A percentile compares a stretch with the other conserved stretches of the same genome.
Conservation (phyloP, 75 land plant species). For the Azolla pinnata region DNA sequence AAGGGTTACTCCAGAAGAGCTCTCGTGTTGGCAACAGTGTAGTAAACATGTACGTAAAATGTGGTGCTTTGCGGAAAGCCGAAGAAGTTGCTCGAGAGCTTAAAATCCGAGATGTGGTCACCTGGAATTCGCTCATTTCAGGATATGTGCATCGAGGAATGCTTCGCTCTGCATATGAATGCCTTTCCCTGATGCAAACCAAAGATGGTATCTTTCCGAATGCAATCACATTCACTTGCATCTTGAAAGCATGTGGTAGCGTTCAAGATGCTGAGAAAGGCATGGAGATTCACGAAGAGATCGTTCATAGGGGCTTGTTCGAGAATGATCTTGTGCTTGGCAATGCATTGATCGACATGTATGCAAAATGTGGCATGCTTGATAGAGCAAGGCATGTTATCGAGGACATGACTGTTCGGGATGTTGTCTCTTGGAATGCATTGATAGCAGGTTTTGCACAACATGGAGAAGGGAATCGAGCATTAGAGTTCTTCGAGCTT, state of each 20-base stretch:
- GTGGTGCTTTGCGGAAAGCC: neutral
- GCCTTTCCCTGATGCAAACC: constrained; percentile 15
- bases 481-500: constrained; percentile 14
- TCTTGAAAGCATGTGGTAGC: constrained; percentile 9
- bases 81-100: neutral
- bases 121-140: constrained; percentile 23
- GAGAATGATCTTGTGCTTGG: constrained; percentile 6
- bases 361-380: constrained; percentile 25
- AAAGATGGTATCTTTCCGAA: constrained; percentile 16
- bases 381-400: constrained; percentile 13
- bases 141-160: constrained; percentile 16
- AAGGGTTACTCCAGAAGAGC: neutral
- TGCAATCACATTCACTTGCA: constrained; percentile 5
- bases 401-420: constrained; percentile 10
- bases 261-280: constrained; percentile 11
- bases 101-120: constrained; percentile 10
- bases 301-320: constrained; percentile 13
- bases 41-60: constrained; percentile 1
- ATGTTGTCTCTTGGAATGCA: constrained; percentile 33
- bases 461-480: constrained; percentile 21
- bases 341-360: constrained; percentile 31
- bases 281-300: constrained; percentile 13
- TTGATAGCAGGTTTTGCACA: constrained; percentile 26
- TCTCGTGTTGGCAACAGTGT: neutral
- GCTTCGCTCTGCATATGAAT: neutral